phyloP scores from a whole-genome alignment of 2,329 filamentous ascomycete genomes.

The Epichloe sylvatica region DNA sequence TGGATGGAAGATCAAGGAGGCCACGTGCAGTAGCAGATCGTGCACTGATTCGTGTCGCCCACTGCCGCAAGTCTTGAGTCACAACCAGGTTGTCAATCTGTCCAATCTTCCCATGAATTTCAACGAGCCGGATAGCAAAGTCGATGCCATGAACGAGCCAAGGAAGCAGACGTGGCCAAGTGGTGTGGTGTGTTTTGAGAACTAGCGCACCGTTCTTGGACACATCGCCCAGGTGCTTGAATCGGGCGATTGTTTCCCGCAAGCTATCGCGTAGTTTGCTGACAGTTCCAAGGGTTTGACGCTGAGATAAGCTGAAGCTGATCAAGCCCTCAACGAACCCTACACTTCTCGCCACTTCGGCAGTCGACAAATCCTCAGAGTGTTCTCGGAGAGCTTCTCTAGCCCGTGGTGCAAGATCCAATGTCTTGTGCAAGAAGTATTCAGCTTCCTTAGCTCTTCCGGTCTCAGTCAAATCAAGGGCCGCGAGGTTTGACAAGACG shows the following conservation, averaged over 20 bases:
- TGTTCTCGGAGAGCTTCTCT: slow-evolving; percentile 57
- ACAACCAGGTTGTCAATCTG: slow-evolving; percentile 32
- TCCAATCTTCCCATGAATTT: slow-evolving; percentile 54
- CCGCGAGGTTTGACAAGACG: slow-evolving; percentile 47
- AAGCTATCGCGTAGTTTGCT: slow-evolving; percentile 26
- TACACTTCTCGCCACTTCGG: slow-evolving; percentile 65
- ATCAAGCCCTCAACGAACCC: slow-evolving; percentile 82
- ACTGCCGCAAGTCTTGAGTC: slow-evolving; percentile 31
- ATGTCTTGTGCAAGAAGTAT: slow-evolving; percentile 63
- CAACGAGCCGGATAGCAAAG: slow-evolving; percentile 46
- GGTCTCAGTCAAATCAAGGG: slow-evolving; percentile 21
- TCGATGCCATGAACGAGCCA: slow-evolving; percentile 62
- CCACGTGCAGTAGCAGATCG: slow-evolving; percentile 27
- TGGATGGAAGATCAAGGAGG: slow-evolving; percentile 35
- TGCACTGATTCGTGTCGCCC: slow-evolving; percentile 33
- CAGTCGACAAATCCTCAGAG: slow-evolving; percentile 69
- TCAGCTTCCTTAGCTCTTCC: slow-evolving; percentile 32
- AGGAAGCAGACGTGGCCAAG: slow-evolving; percentile 17
- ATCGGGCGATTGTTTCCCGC: slow-evolving; percentile 21
- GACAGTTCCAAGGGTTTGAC: slow-evolving; percentile 31
- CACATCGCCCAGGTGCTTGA: slow-evolving; percentile 22
- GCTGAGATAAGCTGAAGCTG: slow-evolving; percentile 47
- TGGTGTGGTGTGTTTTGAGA: slow-evolving; percentile 8
- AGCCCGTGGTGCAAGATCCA: slow-evolving; percentile 58
- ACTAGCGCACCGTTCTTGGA: slow-evolving; percentile 12